These are phyloP conservation scores for Erucastrum elatum DNA, from an alignment of 345 rosid species.

Conservation along the genomic window DNA sequence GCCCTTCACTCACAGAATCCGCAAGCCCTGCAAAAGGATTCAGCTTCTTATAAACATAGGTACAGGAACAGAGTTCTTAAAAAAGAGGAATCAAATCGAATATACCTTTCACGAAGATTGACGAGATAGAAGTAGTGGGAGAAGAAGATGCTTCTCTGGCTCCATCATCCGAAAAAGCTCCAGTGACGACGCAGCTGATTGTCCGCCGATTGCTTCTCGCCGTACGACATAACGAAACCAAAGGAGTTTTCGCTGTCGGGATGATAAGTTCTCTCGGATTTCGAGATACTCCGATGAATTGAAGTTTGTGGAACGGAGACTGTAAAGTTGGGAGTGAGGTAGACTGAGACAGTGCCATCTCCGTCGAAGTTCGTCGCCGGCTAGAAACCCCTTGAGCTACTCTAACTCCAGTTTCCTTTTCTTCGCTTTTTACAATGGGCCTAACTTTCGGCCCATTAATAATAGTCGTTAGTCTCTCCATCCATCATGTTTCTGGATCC, in stretches of 20 bases:
- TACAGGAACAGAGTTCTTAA: neutral
- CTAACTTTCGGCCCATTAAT: conserved; percentile 4
- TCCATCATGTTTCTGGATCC: neutral
- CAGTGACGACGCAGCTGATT: conserved; percentile 26
- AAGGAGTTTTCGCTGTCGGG: conserved; percentile 12
- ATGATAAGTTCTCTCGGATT: neutral
- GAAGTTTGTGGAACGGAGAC: neutral
- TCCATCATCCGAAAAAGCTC: conserved; percentile 20
- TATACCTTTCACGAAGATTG: conserved; percentile 38
- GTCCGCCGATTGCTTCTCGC: conserved; percentile 19
- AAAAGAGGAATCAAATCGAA: neutral
- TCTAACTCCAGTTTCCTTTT: no score
- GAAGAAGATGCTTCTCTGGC: conserved; percentile 19
- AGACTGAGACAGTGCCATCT: conserved; percentile 42
- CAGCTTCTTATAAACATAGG: neutral
- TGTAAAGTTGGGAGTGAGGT: neutral
- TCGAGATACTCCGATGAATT: neutral
- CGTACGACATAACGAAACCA: neutral
- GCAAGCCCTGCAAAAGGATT: conserved; percentile 45
- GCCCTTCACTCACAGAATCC: conserved; percentile 53
- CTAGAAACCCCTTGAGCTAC: no score
- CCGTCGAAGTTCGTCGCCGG: conserved; percentile 18
- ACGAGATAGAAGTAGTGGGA: conserved; percentile 23
- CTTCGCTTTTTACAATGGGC: no score
- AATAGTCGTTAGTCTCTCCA: neutral